Evolutionary conservation across 805 yeast genomes (phyloP), one percentile per base, ranked within the genome.

Genomic region (Wickerhamomyces pijperi): DNA sequence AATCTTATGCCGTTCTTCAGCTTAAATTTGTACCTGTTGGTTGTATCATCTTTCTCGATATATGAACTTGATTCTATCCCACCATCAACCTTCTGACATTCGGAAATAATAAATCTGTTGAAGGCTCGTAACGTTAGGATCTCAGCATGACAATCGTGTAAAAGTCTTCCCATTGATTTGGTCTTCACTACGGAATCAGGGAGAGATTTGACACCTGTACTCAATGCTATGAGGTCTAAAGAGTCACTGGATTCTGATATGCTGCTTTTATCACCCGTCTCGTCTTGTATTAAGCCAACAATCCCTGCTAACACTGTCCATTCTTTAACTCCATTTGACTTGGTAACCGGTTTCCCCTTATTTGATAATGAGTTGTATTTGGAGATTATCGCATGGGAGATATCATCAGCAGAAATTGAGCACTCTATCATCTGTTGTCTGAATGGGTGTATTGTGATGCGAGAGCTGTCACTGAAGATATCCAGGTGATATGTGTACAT

Each of bases 101-200:
- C 56, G 5, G 42, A 37, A 16, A 43, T 37, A 3, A 54, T 21
- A 35, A 45, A 35, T 40, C 50, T 35, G 48, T 88, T 88, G 53
- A 90, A 76, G 1, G 76, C 72, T 20, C 97, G 60, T 0, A 88
- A 41, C 0, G 82, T 73, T 14, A 92, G 59, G 2, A 87, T 71
- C 53, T 90, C 98, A 0, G 97, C 97, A 61, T 90, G 98, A 55
- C 78, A 65, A 56, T 90, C 97, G 51, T 90, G 97, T 0, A 90
- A 63, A 8, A 86, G 56, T 15, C 56, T 53, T 0, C 97, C 97
- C 0, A 62, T 41, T 2, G 72, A 61, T 36, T 61, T 60, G 3
- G 54, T 44, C 3, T 61, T 39, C 1, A 81, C 55, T 3, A 46
- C 51, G 1, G 46, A 54, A 48, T 79, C 74, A 1, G 97, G 88